Evolutionary conservation across 2,329 filamentous ascomycete species (phyloP), one percentile per base, ranked within the genome.

Genomic region (Leptographium radiaticola): DNA sequence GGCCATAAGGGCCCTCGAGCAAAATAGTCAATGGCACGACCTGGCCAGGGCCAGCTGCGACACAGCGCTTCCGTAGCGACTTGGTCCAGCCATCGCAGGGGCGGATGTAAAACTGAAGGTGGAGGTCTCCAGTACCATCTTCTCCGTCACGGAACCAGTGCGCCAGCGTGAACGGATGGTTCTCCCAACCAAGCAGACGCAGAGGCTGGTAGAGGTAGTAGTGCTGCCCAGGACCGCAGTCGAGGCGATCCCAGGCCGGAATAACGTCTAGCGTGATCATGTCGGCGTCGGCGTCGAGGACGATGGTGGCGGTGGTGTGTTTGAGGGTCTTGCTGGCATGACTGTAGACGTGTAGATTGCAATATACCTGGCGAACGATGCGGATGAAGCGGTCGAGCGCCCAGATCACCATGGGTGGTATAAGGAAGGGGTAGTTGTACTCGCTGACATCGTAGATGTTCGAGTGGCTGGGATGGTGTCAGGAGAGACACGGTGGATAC

Each of bases 81-180:
- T 52, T 52, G 38, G 55, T 57, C 55, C 52, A 57, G 18, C 55
- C 55, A 39, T 57, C 52, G 36, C 43, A 53, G 13, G 55, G 55
- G 6, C 45, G 44, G 18, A 57, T 42, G 36, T 43, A 52, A 18
- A 57, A 57, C 10, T 25, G 38, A 25, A 57, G 47, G 40, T 39
- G 38, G 15, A 20, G 8, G 42, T 25, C 5, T 25, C 25, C 25
- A 5, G 25, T 25, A 5, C n/a, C 20, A 30, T 7, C 51, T 1
- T 20, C 47, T 2, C 2, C 10, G 3, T 45, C 33, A 6, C 18
- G 42, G 31, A 25, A 18, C 48, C 49, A 56, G 39, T 36, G 8
- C 0, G 71, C 71, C n/a, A 75, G 67, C 0, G 73, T 75, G 48
- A 76, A 76, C 0, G 73, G 73, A 38, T 76, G 73, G 53, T 70